These are phyloP conservation scores for Talaromyces piceae DNA, from an alignment of 2,329 filamentous ascomycete genomes.

Conservation along the genomic window DNA sequence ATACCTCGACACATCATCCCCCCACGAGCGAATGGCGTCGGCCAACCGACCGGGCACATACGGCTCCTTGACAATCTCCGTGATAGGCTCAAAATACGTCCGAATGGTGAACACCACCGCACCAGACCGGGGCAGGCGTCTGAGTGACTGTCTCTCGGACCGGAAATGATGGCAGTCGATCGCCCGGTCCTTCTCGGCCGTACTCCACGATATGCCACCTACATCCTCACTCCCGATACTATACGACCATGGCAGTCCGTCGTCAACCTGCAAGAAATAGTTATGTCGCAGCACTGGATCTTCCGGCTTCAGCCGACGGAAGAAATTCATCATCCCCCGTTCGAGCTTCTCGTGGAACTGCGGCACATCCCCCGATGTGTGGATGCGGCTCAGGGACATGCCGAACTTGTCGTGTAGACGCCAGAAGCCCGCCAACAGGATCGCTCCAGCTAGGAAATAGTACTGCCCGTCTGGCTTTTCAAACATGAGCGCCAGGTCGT, in stretches of 20 bases:
- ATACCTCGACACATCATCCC: conserved; percentile 65
- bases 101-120: conserved; percentile 67
- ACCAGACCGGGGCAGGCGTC: conserved; percentile 52
- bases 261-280: conserved; percentile 84
- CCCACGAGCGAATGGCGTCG: conserved; percentile 74
- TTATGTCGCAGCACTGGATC: conserved; percentile 65
- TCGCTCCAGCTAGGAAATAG: conserved; percentile 68
- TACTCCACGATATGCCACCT: conserved; percentile 60
- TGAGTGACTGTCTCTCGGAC: conserved; percentile 64
- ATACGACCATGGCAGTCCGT: conserved; percentile 64
- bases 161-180: conserved; percentile 70
- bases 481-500: conserved; percentile 79
- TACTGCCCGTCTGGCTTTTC: conserved; percentile 70
- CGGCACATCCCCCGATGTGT: conserved; percentile 69
- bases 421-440: conserved; percentile 78
- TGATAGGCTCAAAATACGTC: conserved; percentile 70
- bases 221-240: conserved; percentile 69
- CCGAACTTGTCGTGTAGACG: conserved; percentile 71
- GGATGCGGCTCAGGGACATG: conserved; percentile 72
- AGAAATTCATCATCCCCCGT: conserved; percentile 75
- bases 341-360: conserved; percentile 64
- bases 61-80: conserved; percentile 59
- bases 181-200: conserved; percentile 64
- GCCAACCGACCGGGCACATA: conserved; percentile 73
- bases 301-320: conserved; percentile 61